Percentiles rank a stretch among this genome's conserved stretches.
Evolutionary conservation across 441 rosid species (phyloP).

Genomic region (Populus tomentosa): DNA sequence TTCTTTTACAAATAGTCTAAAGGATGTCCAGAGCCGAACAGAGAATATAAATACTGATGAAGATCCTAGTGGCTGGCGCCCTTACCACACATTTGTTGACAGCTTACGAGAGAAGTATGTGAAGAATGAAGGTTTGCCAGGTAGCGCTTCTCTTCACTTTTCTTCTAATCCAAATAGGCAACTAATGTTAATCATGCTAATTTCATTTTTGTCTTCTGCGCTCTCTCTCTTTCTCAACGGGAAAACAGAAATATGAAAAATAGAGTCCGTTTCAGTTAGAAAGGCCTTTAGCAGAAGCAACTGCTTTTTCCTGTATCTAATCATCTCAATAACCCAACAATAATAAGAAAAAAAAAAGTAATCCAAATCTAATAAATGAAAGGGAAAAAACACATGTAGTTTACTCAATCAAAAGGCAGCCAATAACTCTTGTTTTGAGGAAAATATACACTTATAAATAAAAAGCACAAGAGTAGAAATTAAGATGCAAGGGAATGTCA

Average conservation of each 20-base stretch:
- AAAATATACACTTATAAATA: neutral
- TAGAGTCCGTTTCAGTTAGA: neutral
- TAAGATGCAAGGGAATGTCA: neutral
- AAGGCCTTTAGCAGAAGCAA: neutral
- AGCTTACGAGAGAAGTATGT: conserved; percentile 64
- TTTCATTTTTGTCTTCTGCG: neutral
- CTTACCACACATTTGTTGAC: conserved; percentile 64
- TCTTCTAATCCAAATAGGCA: neutral
- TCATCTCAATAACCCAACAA: neutral
- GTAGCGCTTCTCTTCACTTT: conserved; percentile 21
- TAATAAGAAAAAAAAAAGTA: neutral
- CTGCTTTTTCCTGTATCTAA: neutral
- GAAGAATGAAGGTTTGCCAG: conserved; percentile 70
- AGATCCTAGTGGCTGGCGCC: conserved; percentile 99
- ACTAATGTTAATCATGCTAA: neutral
- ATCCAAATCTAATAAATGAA: neutral
- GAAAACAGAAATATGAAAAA: neutral
- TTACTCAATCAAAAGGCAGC: neutral
- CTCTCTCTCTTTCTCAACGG: neutral
- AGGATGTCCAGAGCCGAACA: conserved; percentile 64
- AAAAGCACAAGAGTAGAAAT: neutral
- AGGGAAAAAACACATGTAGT: neutral
- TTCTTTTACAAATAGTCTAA: conserved; percentile 50
- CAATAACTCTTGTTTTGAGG: neutral
- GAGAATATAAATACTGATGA: conserved; percentile 80